These are phyloP conservation scores for Colletotrichum karsti DNA, from an alignment of 2,329 filamentous ascomycete species.

Conservation along the genomic window DNA sequence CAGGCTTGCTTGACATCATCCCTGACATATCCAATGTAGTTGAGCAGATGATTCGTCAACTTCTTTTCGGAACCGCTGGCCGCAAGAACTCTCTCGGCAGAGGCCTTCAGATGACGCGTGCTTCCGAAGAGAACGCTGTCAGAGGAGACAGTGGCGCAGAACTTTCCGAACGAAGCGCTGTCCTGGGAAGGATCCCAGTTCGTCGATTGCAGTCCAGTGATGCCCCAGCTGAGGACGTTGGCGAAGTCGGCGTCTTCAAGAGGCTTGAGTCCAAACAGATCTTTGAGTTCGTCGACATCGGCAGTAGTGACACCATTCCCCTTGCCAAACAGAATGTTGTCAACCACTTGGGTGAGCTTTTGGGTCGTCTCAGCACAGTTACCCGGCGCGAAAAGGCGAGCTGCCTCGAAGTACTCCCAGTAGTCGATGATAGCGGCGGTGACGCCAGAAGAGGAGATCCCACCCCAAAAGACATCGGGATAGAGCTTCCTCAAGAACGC, in stretches of 20 bases:
- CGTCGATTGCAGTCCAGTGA: conserved; percentile 53
- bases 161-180: conserved; percentile 50
- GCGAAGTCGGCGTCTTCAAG: conserved; percentile 60
- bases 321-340: conserved; percentile 57
- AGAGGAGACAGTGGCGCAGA: conserved; percentile 57
- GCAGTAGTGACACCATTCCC: conserved; percentile 37
- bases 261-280: conserved; percentile 55
- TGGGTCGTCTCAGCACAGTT: conserved; percentile 73
- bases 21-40: conserved; percentile 59
- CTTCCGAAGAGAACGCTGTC: conserved; percentile 49
- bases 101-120: conserved; percentile 43
- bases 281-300: conserved; percentile 40
- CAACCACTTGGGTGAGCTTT: conserved; percentile 59
- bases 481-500: conserved; percentile 81
- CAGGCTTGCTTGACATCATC: conserved; percentile 33
- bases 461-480: conserved; percentile 80
- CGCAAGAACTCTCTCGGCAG: conserved; percentile 48
- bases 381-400: conserved; percentile 56
- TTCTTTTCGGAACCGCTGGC: conserved; percentile 44
- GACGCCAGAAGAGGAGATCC: conserved; percentile 83
- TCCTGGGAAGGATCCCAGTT: conserved; percentile 64
- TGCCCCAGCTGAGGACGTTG: conserved; percentile 47
- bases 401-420: conserved; percentile 69
- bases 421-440: conserved; percentile 81
- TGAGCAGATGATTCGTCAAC: conserved; percentile 55